phyloP scores from a whole-genome alignment of 2,329 filamentous ascomycete genomes.

The Fusarium tricinctum region DNA sequence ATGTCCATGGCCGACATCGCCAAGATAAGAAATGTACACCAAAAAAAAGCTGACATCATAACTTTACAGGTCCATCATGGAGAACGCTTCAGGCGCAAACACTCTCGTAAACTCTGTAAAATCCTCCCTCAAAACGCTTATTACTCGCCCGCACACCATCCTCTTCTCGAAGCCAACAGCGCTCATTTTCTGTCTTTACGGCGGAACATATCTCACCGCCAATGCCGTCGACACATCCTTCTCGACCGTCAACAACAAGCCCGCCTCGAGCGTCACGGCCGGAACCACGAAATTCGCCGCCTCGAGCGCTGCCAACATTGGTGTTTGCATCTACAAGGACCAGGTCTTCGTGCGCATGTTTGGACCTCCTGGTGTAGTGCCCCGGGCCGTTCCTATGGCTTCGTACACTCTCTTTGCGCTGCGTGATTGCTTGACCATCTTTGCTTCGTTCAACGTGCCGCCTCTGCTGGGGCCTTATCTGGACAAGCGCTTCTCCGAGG shows the following conservation, averaged over 20 bases:
- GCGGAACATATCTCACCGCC: constrained; percentile 89
- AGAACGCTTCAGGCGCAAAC: constrained; percentile 80
- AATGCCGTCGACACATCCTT: constrained; percentile 86
- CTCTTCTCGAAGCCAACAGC: constrained; percentile 76
- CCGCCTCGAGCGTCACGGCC: constrained; percentile 75
- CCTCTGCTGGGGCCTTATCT: constrained; percentile 80
- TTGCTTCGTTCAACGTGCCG: constrained; percentile 92
- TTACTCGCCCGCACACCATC: constrained; percentile 72
- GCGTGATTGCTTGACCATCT: constrained; percentile 90
- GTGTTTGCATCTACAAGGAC: constrained; percentile 91
- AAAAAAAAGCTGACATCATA: constrained; percentile 27
- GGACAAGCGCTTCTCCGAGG: constrained; percentile 66
- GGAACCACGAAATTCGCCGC: constrained; percentile 85
- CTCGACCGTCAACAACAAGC: constrained; percentile 71
- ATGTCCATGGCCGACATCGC: constrained; percentile 17
- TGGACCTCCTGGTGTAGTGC: constrained; percentile 69
- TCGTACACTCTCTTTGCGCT: constrained; percentile 84
- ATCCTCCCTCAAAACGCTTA: constrained; percentile 68
- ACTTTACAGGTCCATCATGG: constrained; percentile 76
- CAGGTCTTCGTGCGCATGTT: constrained; percentile 87
- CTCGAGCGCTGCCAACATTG: constrained; percentile 85
- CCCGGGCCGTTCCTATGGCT: constrained; percentile 73
- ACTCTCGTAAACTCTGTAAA: constrained; percentile 72
- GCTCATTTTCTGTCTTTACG: constrained; percentile 82
- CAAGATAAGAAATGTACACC: background rate